Conservation (phyloP, 768 basidiomycete species). For the Naganishia vaughanmartiniae region DNA sequence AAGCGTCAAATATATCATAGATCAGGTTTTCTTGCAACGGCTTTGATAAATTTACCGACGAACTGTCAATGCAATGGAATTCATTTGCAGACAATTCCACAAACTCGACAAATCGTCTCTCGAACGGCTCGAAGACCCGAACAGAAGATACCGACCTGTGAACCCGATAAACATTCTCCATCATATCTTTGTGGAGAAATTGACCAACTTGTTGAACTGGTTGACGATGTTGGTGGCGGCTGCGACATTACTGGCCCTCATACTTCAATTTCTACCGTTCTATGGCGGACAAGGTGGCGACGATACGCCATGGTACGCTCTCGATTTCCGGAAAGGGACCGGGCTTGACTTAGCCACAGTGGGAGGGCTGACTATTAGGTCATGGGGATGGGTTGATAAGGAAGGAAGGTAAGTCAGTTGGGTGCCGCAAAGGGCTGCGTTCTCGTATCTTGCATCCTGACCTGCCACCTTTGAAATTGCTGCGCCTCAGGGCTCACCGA, state of each 20-base stretch:
- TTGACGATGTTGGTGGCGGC: background rate
- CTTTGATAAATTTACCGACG: too few relatives aligned
- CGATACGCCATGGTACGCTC: background rate
- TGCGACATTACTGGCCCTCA: background rate
- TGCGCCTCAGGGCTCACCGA: background rate
- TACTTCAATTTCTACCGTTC: background rate
- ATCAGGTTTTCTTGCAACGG: too few relatives aligned
- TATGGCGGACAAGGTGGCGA: background rate
- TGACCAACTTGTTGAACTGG: background rate
- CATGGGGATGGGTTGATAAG: background rate
- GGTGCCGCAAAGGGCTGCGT: background rate
- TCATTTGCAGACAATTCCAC: background rate
- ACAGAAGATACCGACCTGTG: background rate
- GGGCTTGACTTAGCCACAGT: background rate
- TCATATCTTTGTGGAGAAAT: background rate
- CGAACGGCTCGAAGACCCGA: background rate
- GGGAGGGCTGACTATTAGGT: background rate
- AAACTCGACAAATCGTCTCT: background rate
- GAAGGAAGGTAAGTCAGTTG: background rate
- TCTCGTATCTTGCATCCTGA: background rate
- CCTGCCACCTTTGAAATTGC: background rate
- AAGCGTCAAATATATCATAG: too few relatives aligned
- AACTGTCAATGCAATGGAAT: too few relatives aligned
- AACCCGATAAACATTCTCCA: background rate
- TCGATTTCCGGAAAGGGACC: conserved; percentile 2